phyloP scores from a whole-genome alignment of 208 protist genomes.

The Acanthamoeba polyphaga region DNA sequence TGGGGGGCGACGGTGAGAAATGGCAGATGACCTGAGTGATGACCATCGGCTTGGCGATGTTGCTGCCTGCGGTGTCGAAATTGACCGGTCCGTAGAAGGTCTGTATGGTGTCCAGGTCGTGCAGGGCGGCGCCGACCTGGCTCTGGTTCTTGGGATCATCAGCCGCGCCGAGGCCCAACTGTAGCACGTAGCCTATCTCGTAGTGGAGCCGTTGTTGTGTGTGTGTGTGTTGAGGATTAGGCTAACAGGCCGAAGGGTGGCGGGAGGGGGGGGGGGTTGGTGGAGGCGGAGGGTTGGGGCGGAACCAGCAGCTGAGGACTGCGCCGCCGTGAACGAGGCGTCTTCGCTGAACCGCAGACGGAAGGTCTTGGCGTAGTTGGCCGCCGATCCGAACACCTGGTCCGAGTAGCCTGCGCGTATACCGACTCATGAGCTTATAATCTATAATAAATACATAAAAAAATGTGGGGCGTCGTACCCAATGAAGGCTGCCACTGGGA shows the following conservation, averaged over 20 bases:
- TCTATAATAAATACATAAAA: no score
- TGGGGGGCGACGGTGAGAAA: background rate
- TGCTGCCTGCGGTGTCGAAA: slow-evolving; percentile 36
- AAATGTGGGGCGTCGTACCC: background rate
- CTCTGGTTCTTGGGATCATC: slow-evolving; percentile 25
- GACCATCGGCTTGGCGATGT: slow-evolving; percentile 57
- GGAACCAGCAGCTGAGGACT: background rate
- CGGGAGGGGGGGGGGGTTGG: no score
- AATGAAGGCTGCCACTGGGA: slow-evolving; percentile 37
- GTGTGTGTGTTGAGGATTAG: no score
- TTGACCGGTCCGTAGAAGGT: slow-evolving; percentile 56
- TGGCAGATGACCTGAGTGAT: slow-evolving; percentile 4
- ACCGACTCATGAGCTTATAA: no score
- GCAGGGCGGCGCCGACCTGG: slow-evolving; percentile 25
- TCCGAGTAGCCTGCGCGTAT: slow-evolving; percentile 15
- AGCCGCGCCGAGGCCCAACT: background rate
- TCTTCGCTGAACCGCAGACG: background rate
- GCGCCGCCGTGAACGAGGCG: background rate
- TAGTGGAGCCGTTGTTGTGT: background rate
- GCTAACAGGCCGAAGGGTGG: no score
- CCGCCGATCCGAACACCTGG: background rate
- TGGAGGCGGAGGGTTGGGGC: no score
- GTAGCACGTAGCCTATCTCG: slow-evolving; percentile 1
- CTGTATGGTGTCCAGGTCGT: slow-evolving; percentile 6
- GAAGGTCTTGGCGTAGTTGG: background rate